Base-by-base conservation (phyloP, 1,284 basidiomycete genomes). In the Leccinum laetum region DNA sequence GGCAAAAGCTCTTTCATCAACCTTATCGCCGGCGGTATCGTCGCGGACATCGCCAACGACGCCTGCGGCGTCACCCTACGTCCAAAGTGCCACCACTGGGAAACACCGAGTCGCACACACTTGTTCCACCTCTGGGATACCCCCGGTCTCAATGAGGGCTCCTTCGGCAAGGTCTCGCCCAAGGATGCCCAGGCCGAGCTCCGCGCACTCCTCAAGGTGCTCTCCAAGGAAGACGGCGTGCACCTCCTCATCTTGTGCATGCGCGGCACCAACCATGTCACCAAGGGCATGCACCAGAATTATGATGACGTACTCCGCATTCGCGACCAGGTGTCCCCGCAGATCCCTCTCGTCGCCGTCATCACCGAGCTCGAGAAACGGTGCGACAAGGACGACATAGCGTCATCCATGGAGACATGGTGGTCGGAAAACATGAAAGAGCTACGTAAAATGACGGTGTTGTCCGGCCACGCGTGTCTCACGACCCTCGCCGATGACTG, bases 201-300 rank as follows among this genome's bases (percentile, higher is more conserved):
- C 24, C 67, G 70, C 5, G 60, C 65, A 9, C 73, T 74, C n/a
- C 61, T 77, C 24, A 66, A 62, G 35, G 67, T 74, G n/a, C 65
- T 77, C 46, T 32, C 29, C 58, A 69, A 70, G 35, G 63, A 66
- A 13, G 67, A 65, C 4, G 76, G 75, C 0, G 75, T 77, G 6
- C 73, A 76, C 60, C 73, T 77, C 55, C 68, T 75, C 49, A 49
- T 75, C 24, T 55, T 76, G 26, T 76, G 75, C 61, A 73, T 75
- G 66, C 74, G 75, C 3, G 73, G 72, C 16, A 49, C 64, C 24
- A 60, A 64, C 1, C 60, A 57, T 3, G 56, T 72, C 52, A 77
- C 72, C 14, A 67, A 58, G 44, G 68, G 67, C 52, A 74, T 73
- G 67, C 67, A 68, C 35, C 61, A 67, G 18, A 76, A 66, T 1